phyloP scores from a whole-genome alignment of 2,329 filamentous ascomycete genomes.

The Colletotrichum eremochloae region DNA sequence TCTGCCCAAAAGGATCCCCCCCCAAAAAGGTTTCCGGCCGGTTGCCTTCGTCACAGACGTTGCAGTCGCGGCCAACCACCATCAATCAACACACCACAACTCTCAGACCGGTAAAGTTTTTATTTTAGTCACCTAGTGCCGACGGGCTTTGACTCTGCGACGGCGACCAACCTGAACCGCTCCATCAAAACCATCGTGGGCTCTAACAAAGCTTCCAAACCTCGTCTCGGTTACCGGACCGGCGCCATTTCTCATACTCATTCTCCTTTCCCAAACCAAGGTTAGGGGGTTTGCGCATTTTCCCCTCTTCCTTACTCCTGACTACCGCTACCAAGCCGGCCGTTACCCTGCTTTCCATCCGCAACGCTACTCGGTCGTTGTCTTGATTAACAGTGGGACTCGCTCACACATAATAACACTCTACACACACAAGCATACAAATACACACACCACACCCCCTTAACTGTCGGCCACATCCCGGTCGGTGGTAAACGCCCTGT shows the following conservation, averaged over 20 bases:
- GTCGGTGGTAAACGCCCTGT: conserved; percentile 31
- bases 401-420: not conserved
- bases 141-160: conserved; percentile 31
- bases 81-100: not conserved
- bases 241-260: not conserved
- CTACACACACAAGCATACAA: not conserved
- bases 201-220: conserved; percentile 33
- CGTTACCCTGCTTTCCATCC: conserved; percentile 15
- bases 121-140: conserved; percentile 12
- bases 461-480: conserved; percentile 18
- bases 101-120: conserved; percentile 18
- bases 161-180: conserved; percentile 34
- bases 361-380: conserved; percentile 22
- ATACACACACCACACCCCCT: not conserved
- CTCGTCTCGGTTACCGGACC: conserved; percentile 30
- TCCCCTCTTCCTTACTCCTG: conserved; percentile 17
- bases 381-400: conserved; percentile 38
- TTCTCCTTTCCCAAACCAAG: conserved; percentile 12
- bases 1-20: not conserved
- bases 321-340: conserved; percentile 15
- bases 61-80: conserved; percentile 1
- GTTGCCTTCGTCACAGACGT: conserved; percentile 12
- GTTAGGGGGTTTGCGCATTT: conserved; percentile 2
- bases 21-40: conserved; percentile 3
- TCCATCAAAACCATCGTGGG: conserved; percentile 35